Conservation (phyloP, 495 filamentous ascomycete species). For the Chlorociboria aeruginascens region DNA sequence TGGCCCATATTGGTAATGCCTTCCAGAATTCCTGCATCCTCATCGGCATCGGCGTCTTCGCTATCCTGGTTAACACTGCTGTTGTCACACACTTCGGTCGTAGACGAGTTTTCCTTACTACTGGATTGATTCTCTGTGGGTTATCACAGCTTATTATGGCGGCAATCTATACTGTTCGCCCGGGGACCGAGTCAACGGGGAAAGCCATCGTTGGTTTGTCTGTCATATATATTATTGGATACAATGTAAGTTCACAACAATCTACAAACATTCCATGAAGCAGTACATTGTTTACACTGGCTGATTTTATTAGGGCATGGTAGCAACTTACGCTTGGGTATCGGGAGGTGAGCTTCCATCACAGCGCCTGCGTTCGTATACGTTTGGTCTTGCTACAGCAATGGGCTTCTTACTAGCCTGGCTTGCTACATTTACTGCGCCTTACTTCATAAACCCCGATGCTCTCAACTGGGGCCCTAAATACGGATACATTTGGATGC, state of each 20-base stretch:
- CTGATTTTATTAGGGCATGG: conserved; percentile 17
- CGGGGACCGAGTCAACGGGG: conserved; percentile 33
- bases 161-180: conserved; percentile 36
- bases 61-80: conserved; percentile 40
- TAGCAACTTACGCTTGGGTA: conserved; percentile 49
- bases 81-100: conserved; percentile 43
- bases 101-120: conserved; percentile 37
- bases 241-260: conserved; percentile 26
- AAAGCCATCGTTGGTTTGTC: conserved; percentile 41
- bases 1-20: conserved; percentile 44
- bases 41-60: conserved; percentile 41
- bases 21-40: conserved; percentile 49
- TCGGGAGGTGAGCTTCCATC: conserved; percentile 47
- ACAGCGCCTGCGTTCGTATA: conserved; percentile 42
- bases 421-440: conserved; percentile 45
- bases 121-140: conserved; percentile 41
- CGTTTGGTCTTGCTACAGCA: conserved; percentile 42
- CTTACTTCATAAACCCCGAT: conserved; percentile 50
- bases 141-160: conserved; percentile 43
- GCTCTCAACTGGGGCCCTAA: conserved; percentile 39
- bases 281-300: not conserved
- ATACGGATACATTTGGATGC: conserved; percentile 34
- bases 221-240: conserved; percentile 43
- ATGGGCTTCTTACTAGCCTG: conserved; percentile 42
- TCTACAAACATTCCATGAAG: not conserved